These are phyloP conservation scores for Myrmaecium sp. DNA, from an alignment of 2,329 filamentous ascomycete species.

Conservation along the genomic window DNA sequence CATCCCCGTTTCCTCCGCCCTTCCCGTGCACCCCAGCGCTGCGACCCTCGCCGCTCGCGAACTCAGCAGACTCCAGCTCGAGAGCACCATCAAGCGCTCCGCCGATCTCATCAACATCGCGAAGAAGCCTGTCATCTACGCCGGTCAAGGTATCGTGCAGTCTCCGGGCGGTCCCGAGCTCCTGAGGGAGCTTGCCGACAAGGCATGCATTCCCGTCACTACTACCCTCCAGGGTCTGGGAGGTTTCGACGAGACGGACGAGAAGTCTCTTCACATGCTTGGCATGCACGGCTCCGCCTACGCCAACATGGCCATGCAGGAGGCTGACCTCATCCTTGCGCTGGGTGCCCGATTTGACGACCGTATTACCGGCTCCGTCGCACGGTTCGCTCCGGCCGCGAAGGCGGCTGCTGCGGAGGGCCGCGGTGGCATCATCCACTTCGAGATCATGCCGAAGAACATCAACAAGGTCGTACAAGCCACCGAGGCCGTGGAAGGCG, in stretches of 20 bases:
- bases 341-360: constrained; percentile 92
- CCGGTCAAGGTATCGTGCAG: constrained; percentile 75
- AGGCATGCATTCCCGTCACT: constrained; percentile 81
- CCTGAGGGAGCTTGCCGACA: constrained; percentile 75
- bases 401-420: constrained; percentile 70
- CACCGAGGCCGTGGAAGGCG: constrained; percentile 86
- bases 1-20: constrained; percentile 58
- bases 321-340: constrained; percentile 89
- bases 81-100: constrained; percentile 57
- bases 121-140: constrained; percentile 91
- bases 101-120: constrained; percentile 71
- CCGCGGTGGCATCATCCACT: constrained; percentile 89
- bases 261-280: constrained; percentile 93
- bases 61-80: constrained; percentile 52
- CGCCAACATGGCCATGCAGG: constrained; percentile 96
- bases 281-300: constrained; percentile 97
- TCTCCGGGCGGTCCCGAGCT: constrained; percentile 62
- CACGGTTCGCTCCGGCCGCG: constrained; percentile 79
- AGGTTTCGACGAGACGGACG: constrained; percentile 79
- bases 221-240: constrained; percentile 91
- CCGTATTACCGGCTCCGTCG: constrained; percentile 67
- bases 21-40: constrained; percentile 70
- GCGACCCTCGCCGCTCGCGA: constrained; percentile 70
- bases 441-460: constrained; percentile 98
- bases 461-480: constrained; percentile 99